Evolutionary conservation across 202 grass and related monocot species (phyloP), one percentile per base, ranked within the genome.

Genomic region (Elaeis oleifera): DNA sequence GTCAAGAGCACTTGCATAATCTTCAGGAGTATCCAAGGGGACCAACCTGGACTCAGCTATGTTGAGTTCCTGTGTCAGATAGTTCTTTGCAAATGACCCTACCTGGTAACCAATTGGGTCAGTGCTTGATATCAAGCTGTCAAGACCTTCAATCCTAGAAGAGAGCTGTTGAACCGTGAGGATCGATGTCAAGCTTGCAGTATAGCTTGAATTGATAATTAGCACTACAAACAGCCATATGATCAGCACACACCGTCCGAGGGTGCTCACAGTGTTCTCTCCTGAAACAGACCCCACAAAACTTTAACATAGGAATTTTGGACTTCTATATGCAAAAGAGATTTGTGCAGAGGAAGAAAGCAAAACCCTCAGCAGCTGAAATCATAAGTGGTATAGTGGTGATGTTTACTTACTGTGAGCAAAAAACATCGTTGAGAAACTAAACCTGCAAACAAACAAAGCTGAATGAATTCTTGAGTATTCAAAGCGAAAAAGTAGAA

Each of bases 391-490:
- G 36, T 13, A 44, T 44, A 6, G 28, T 6, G 28, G 28, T 44
- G 17, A 13, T 26, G 8, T 74, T 22, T 44, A 83, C 92, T 91
- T 86, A 97, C 88, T 91, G 79, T 97, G 92, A 16, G 82, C 71
- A 62, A 91, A 97, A 56, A 97, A 97, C 84, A 97, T 97, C 56
- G 92, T 97, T 26, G 92, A 97, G 78, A 91, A 84, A 73, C 88
- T 97, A 81, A 97, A 97, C 88, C 92, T 97, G 88, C 76, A 83
- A 74, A 18, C 21, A 13, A 32, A 52, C 23, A 81, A 19, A 72
- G 55, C 25, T 50, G 59, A 50, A 78, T 51, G 26, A 63, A 11
- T 73, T 13, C 59, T 56, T 29, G 3, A 60, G 54, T 58, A 48
- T 56, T 32, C 6, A 28, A 51, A 36, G 15, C 1, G 39, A 11